A percentile compares a stretch with the other conserved stretches of the same genome.
These are phyloP conservation scores for Lasiodiplodia gonubiensis DNA, from an alignment of 2,329 filamentous ascomycete species.

Conservation along the genomic window DNA sequence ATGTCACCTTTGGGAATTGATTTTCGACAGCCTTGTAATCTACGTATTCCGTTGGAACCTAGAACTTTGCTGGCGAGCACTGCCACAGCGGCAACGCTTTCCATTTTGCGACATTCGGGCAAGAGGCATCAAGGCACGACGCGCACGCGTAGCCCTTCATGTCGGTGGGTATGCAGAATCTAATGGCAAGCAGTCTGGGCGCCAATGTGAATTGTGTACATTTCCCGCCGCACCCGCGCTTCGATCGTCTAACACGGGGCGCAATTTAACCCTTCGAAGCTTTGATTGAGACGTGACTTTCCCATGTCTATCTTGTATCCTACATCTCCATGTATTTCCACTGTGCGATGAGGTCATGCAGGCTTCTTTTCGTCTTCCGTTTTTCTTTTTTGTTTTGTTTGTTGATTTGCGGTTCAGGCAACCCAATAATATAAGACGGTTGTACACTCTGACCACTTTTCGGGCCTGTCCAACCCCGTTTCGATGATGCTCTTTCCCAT, in stretches of 20 bases:
- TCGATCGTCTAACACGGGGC: background rate
- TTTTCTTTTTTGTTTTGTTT: background rate
- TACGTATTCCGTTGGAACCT: background rate
- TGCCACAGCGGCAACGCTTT: background rate
- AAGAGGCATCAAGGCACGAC: background rate
- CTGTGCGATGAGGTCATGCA: background rate
- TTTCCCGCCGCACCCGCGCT: background rate
- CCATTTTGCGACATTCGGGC: background rate
- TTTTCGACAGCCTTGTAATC: background rate
- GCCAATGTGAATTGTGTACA: background rate
- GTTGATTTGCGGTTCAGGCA: constrained; percentile 15
- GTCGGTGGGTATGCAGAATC: background rate
- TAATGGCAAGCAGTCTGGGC: background rate
- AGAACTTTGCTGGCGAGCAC: background rate
- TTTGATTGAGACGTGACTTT: background rate
- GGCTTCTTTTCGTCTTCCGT: background rate
- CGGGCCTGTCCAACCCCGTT: background rate
- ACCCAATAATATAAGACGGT: constrained; percentile 6
- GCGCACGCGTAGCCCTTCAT: background rate
- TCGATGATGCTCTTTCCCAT: background rate
- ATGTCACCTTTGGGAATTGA: background rate
- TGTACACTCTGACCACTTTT: background rate
- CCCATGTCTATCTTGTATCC: background rate
- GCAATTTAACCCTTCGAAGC: background rate
- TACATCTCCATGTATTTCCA: background rate